A percentile compares a stretch with the other conserved stretches of the same genome.
Evolutionary conservation across 805 yeast genomes (phyloP).

Genomic region (Nakazawaea wickerhamii): DNA sequence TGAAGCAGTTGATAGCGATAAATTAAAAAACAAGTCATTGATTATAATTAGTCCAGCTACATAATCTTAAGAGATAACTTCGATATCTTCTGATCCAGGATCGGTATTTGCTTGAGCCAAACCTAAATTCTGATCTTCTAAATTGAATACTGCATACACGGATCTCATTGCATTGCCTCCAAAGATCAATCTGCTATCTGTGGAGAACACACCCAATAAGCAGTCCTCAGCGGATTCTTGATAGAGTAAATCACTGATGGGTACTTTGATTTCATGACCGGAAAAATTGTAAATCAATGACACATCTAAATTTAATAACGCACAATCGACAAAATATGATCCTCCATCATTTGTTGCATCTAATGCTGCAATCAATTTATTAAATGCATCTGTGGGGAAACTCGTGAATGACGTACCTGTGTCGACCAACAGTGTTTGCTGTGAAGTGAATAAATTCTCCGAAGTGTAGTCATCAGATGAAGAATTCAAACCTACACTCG

Average conservation of each 20-base stretch:
- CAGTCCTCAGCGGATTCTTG: slow-evolving; percentile 4
- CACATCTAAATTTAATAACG: slow-evolving; percentile 2
- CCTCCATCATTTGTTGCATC: slow-evolving; percentile 6
- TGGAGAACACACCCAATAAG: slow-evolving; percentile 3
- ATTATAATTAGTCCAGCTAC: too few species aligned
- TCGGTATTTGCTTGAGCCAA: slow-evolving; percentile 38
- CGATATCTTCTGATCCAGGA: too few species aligned
- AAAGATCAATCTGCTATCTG: slow-evolving; percentile 27
- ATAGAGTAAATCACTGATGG: slow-evolving; percentile 4
- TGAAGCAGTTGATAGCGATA: too few species aligned
- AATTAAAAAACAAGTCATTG: too few species aligned
- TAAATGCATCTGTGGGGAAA: slow-evolving; percentile 30
- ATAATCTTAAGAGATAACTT: too few species aligned
- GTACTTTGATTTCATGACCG: slow-evolving; percentile 8
- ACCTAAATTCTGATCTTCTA: slow-evolving; percentile 32
- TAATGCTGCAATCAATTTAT: slow-evolving; percentile 2
- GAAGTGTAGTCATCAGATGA: neutral
- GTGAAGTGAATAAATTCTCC: neutral
- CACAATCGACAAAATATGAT: slow-evolving; percentile 5
- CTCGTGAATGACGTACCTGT: slow-evolving; percentile 48
- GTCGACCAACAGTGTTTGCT: slow-evolving; percentile 37
- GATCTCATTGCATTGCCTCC: slow-evolving; percentile 58
- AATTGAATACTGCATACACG: neutral
- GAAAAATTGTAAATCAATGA: slow-evolving; percentile 6
- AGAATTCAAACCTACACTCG: slow-evolving; percentile 9